These are phyloP conservation scores for Sextonia rubra DNA, from an alignment of 164 flowering plant species.

Conservation along the genomic window DNA sequence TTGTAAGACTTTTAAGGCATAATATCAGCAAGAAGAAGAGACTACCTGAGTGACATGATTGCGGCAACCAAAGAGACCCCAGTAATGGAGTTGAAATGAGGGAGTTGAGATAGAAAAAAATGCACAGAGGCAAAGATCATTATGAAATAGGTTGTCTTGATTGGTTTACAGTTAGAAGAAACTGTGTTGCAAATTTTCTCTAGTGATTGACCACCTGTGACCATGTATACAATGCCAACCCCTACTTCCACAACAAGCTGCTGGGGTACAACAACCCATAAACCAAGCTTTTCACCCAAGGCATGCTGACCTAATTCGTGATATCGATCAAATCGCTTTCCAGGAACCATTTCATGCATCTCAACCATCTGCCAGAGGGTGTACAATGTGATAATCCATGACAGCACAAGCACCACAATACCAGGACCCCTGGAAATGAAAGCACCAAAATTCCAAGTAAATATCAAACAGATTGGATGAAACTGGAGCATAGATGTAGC, in stretches of 20 bases:
- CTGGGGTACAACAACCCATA: slow-evolving; percentile 52
- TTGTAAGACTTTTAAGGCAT: neutral
- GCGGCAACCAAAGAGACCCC: slow-evolving; percentile 62
- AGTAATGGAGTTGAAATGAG: slow-evolving; percentile 58
- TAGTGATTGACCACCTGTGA: slow-evolving; percentile 57
- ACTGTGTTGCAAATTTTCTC: slow-evolving; percentile 46
- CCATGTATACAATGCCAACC: slow-evolving; percentile 56
- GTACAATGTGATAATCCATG: slow-evolving; percentile 57
- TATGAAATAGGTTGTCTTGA: slow-evolving; percentile 55
- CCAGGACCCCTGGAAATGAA: slow-evolving; percentile 23
- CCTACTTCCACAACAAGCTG: slow-evolving; percentile 56
- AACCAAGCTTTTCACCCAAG: slow-evolving; percentile 55
- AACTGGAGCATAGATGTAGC: neutral
- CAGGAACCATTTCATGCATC: slow-evolving; percentile 60
- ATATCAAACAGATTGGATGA: neutral
- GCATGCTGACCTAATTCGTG: slow-evolving; percentile 65
- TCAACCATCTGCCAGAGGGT: slow-evolving; percentile 67
- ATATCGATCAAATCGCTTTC: slow-evolving; percentile 56
- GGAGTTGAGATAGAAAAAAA: slow-evolving; percentile 52
- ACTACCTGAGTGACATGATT: slow-evolving; percentile 62
- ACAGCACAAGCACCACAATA: slow-evolving; percentile 13
- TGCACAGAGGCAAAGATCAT: slow-evolving; percentile 52
- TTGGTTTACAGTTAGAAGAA: slow-evolving; percentile 25
- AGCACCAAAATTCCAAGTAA: neutral
- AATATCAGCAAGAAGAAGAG: neutral